These are phyloP conservation scores for Kodamaea laetipori DNA, from an alignment of 805 yeast genomes.

Conservation along the genomic window DNA sequence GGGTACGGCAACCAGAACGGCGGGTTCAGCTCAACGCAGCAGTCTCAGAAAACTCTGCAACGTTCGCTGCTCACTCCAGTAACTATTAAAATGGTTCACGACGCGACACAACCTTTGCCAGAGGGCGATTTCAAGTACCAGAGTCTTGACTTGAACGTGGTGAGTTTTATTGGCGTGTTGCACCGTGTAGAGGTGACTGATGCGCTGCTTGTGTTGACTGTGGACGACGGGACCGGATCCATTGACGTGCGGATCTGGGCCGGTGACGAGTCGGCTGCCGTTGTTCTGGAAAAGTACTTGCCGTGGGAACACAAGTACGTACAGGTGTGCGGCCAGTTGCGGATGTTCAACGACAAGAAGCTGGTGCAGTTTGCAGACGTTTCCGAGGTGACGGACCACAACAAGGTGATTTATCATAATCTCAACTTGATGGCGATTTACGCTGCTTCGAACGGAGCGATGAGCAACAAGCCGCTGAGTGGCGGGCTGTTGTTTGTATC, in stretches of 20 bases:
- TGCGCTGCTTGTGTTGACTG: constrained; percentile 43
- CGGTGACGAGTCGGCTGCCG: constrained; percentile 32
- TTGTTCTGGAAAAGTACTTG: constrained; percentile 35
- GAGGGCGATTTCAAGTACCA: constrained; percentile 67
- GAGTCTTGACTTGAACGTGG: constrained; percentile 62
- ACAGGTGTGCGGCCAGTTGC: constrained; percentile 49
- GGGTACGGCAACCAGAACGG: constrained; percentile 23
- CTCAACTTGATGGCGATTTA: constrained; percentile 57
- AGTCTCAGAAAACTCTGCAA: constrained; percentile 19
- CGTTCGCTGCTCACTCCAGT: constrained; percentile 53
- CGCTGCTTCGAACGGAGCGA: constrained; percentile 11
- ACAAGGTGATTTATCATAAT: constrained; percentile 68
- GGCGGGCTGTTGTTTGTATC: constrained; percentile 29
- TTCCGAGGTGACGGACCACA: constrained; percentile 59
- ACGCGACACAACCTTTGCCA: constrained; percentile 59
- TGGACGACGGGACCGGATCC: constrained; percentile 78
- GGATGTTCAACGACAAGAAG: constrained; percentile 64
- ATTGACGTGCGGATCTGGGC: constrained; percentile 64
- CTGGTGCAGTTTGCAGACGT: constrained; percentile 65
- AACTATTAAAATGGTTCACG: constrained; percentile 71
- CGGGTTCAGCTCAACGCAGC: constrained; percentile 26
- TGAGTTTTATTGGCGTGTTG: constrained; percentile 62
- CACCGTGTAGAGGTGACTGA: constrained; percentile 10
- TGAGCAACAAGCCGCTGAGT: not conserved
- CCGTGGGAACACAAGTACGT: constrained; percentile 58